Percentiles rank a stretch among this genome's conserved stretches.
Evolutionary conservation across 2,329 filamentous ascomycete species (phyloP).

Genomic region (Ophiostoma pallidulum): DNA sequence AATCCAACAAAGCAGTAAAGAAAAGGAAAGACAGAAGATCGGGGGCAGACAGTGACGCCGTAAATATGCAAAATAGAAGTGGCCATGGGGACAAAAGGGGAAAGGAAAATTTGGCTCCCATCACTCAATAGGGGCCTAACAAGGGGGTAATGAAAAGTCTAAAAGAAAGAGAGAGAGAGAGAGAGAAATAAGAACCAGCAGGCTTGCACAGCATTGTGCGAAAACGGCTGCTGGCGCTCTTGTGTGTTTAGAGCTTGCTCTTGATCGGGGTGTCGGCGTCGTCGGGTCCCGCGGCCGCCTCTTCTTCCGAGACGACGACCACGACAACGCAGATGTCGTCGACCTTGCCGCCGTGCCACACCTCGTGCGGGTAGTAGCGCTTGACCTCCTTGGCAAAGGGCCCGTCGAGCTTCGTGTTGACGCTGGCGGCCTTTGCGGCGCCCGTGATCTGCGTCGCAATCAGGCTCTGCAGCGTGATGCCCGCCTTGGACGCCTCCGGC

Average conservation of each 20-base stretch:
- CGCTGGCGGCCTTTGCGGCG: constrained; percentile 75
- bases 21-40: too few species aligned
- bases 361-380: constrained; percentile 74
- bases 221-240: too few species aligned
- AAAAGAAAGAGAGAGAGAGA: background rate
- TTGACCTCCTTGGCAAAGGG: constrained; percentile 95
- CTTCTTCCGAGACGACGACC: constrained; percentile 62
- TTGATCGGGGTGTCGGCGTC: constrained; percentile 24
- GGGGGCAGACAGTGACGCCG: background rate
- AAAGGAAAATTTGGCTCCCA: background rate
- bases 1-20: too few species aligned
- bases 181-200: background rate
- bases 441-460: constrained; percentile 71
- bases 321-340: constrained; percentile 91
- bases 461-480: constrained; percentile 58
- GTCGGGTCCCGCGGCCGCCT: constrained; percentile 19
- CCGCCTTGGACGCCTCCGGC: constrained; percentile 12
- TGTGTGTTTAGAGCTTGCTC: constrained; percentile 15
- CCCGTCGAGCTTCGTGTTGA: constrained; percentile 73
- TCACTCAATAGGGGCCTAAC: too few species aligned
- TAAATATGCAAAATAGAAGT: background rate
- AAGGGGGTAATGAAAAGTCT: background rate
- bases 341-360: constrained; percentile 84
- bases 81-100: background rate
- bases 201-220: too few species aligned